phyloP scores from a whole-genome alignment of 495 filamentous ascomycete genomes.

The Penicillium egyptiacum region DNA sequence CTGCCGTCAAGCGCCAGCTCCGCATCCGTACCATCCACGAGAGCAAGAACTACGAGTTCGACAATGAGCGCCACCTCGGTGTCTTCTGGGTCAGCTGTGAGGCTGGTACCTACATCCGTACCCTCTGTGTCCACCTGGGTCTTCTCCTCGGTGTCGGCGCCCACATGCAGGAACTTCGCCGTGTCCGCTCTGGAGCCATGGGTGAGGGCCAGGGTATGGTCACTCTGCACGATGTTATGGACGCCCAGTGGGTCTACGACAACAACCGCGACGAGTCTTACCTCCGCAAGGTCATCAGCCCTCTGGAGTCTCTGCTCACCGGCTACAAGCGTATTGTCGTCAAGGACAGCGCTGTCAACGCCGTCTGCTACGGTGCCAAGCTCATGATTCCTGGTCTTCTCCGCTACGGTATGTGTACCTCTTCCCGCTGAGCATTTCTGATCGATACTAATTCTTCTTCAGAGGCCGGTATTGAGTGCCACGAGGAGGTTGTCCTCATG shows the following conservation, averaged over 20 bases:
- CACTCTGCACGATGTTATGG: slow-evolving; percentile 91
- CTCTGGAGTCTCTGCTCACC: slow-evolving; percentile 85
- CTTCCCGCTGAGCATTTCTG: slow-evolving; percentile 22
- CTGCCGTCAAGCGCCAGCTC: slow-evolving; percentile 95
- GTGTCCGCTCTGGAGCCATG: slow-evolving; percentile 94
- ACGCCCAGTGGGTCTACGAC: slow-evolving; percentile 91
- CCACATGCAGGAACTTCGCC: slow-evolving; percentile 97
- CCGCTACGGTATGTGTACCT: slow-evolving; percentile 65
- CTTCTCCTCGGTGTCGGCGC: slow-evolving; percentile 90
- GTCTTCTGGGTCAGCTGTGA: slow-evolving; percentile 99
- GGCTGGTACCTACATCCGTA: slow-evolving; percentile 97
- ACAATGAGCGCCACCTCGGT: slow-evolving; percentile 95
- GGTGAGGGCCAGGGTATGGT: slow-evolving; percentile 83
- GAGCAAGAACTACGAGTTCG: slow-evolving; percentile 92
- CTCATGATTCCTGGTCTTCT: slow-evolving; percentile 95
- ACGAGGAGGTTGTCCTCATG: slow-evolving; percentile 94
- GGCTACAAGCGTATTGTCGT: slow-evolving; percentile 95
- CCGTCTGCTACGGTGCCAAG: slow-evolving; percentile 97
- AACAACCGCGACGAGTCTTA: slow-evolving; percentile 87
- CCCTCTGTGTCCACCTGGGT: slow-evolving; percentile 93
- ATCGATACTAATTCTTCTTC: slow-evolving; percentile 28
- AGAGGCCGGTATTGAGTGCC: slow-evolving; percentile 83
- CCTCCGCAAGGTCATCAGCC: slow-evolving; percentile 82
- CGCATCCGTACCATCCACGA: slow-evolving; percentile 96
- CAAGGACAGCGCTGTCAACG: slow-evolving; percentile 94